These are phyloP conservation scores for Rosa hybrid DNA, from an alignment of 331 rosid genomes.

Conservation along the genomic window DNA sequence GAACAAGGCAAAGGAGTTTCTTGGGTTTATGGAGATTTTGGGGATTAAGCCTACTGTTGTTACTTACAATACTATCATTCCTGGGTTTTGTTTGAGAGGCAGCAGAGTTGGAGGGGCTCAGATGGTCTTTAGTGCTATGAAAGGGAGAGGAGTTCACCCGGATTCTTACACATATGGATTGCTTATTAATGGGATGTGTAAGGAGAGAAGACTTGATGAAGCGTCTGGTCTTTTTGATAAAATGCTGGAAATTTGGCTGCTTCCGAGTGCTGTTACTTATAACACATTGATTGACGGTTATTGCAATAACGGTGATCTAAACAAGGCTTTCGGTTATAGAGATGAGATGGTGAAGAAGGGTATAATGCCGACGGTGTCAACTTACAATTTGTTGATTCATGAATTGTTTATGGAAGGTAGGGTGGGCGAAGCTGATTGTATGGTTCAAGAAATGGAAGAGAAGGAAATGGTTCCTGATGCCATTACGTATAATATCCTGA, in stretches of 20 bases:
- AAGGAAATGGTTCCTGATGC: constrained; percentile 61
- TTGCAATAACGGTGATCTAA: constrained; percentile 68
- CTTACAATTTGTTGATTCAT: constrained; percentile 81
- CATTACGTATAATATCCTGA: constrained; percentile 67
- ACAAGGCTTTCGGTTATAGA: constrained; percentile 58
- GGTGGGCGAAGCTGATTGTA: constrained; percentile 53
- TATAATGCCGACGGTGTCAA: constrained; percentile 48
- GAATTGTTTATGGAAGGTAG: constrained; percentile 72
- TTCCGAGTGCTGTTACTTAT: constrained; percentile 64
- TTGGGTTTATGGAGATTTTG: constrained; percentile 62
- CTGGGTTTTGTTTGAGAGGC: constrained; percentile 47
- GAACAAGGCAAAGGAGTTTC: constrained; percentile 71
- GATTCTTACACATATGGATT: constrained; percentile 71
- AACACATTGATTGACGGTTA: constrained; percentile 75
- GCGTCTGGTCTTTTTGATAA: constrained; percentile 54
- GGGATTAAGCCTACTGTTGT: not conserved
- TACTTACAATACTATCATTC: too few relatives aligned
- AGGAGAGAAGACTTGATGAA: constrained; percentile 58
- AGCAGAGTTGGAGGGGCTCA: constrained; percentile 54
- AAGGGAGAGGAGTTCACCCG: constrained; percentile 54
- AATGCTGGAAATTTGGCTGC: constrained; percentile 55
- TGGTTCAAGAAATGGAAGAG: constrained; percentile 62
- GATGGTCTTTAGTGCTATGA: constrained; percentile 47
- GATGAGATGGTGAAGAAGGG: constrained; percentile 77
- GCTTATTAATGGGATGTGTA: constrained; percentile 62